Base-by-base conservation (phyloP, 192 early-diverging fungal species). In the Paraglomus occultum region DNA sequence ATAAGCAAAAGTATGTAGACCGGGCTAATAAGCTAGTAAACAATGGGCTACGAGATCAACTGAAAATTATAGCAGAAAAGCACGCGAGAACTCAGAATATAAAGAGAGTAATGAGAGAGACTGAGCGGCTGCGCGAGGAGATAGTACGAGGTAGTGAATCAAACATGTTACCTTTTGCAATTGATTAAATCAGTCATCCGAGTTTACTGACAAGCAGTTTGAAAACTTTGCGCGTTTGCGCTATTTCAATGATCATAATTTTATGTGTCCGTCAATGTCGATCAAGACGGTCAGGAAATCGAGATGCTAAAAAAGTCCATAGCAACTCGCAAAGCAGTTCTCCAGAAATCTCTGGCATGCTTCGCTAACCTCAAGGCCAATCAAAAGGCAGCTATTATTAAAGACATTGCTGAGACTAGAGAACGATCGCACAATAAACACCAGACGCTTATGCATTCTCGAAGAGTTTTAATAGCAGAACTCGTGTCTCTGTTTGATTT, bases 401-500 rank as follows among this genome's bases (percentile, higher is more conserved):
- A 63, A 9, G 74, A 73, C 20, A 70, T 75, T 43, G 49, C 47
- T 14, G 64, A 51, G 18, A 77, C 64, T 49, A 77, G 66, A 61
- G 73, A 75, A 42, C 67, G 62, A 42, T 85, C 82, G 84, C 74
- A 73, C 0, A 70, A 73, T 22, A 74, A 52, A 8, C 80, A 83
- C 49, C 70, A 82, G 69, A 60, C 74, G 38, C 63, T 82, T 8
- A 70, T 67, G 0, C 72, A 74, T 15, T 77, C 80, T 38, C 74
- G 84, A 15, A 74, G 77, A 23, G 75, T 83, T 9, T 73, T 85
- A 11, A 78, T 85, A 8, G 73, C 74, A 6, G 82, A 85, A 52
- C 62, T 83, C 6, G 72, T 79, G 8, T 79, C 79, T 4, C 61
- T 83, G 39, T 85, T 83, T 72, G 82, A 85, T n/a, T 70, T 85